A percentile compares a stretch with the other conserved stretches of the same genome.
These are phyloP conservation scores for Taphrina betulina DNA, from an alignment of 1,139 yeast species.

Conservation along the genomic window DNA sequence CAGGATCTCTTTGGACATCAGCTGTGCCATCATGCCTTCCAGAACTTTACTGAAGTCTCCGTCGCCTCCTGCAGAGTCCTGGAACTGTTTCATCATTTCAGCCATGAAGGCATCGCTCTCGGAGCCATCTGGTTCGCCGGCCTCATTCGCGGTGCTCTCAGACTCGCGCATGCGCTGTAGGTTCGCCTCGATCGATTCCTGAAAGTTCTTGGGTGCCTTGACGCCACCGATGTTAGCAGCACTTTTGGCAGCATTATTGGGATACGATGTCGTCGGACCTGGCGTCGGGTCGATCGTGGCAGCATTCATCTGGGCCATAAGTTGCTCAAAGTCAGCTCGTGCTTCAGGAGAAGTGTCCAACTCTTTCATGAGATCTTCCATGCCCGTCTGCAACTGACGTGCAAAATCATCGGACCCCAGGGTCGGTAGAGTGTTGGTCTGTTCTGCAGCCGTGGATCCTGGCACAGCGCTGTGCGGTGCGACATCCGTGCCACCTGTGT, in stretches of 20 bases:
- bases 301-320: constrained; percentile 51
- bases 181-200: constrained; percentile 76
- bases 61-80: constrained; percentile 55
- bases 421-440: constrained; percentile 11
- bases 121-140: constrained; percentile 62
- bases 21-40: constrained; percentile 75
- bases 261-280: constrained; percentile 25
- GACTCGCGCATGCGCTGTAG: constrained; percentile 64
- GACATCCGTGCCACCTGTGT: too few species aligned
- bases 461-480: background rate
- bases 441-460: background rate
- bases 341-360: constrained; percentile 66
- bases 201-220: constrained; percentile 48
- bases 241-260: constrained; percentile 33
- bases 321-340: constrained; percentile 55
- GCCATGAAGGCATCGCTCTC: constrained; percentile 46
- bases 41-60: constrained; percentile 63
- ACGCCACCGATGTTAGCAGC: constrained; percentile 29
- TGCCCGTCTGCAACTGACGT: constrained; percentile 43
- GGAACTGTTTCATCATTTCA: constrained; percentile 57
- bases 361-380: constrained; percentile 54
- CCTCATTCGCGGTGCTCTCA: constrained; percentile 59
- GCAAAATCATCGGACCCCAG: constrained; percentile 47
- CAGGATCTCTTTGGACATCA: constrained; percentile 80
- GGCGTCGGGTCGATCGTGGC: constrained; percentile 42